Conservation (phyloP, 345 rosid species). For the Dimocarpus longan region DNA sequence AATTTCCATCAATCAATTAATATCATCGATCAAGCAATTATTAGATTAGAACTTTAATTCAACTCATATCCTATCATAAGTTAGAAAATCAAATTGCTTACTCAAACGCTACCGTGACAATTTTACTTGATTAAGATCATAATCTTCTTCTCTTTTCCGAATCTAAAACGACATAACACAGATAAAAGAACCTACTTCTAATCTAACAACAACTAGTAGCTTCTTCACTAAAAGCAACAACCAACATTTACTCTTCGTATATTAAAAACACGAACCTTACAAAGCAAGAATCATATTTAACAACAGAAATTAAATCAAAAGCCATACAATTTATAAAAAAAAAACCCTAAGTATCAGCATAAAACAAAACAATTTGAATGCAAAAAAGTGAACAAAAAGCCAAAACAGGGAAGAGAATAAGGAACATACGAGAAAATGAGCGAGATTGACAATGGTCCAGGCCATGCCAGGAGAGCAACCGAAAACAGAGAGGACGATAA, state of each 20-base stretch:
- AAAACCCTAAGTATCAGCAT: background rate
- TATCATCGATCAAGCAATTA: background rate
- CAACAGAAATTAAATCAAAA: background rate
- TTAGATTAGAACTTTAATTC: background rate
- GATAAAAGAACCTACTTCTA: background rate
- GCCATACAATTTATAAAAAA: background rate
- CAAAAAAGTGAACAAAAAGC: background rate
- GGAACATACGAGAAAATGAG: conserved; percentile 58
- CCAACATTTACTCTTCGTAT: background rate
- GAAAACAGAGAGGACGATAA: conserved; percentile 62
- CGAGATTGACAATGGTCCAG: conserved; percentile 80
- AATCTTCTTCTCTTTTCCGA: background rate
- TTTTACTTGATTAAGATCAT: background rate
- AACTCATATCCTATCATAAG: background rate
- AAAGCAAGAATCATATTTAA: background rate
- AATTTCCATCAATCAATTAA: background rate
- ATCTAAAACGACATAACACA: background rate
- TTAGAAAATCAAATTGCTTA: background rate
- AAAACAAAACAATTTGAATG: background rate
- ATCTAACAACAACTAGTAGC: background rate
- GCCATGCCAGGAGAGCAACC: conserved; percentile 82
- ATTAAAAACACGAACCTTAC: background rate
- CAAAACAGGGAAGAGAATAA: background rate
- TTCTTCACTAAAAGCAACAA: background rate
- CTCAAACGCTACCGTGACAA: background rate